Conservation (phyloP, 2,329 filamentous ascomycete genomes). For the Venturia aucupariae region DNA sequence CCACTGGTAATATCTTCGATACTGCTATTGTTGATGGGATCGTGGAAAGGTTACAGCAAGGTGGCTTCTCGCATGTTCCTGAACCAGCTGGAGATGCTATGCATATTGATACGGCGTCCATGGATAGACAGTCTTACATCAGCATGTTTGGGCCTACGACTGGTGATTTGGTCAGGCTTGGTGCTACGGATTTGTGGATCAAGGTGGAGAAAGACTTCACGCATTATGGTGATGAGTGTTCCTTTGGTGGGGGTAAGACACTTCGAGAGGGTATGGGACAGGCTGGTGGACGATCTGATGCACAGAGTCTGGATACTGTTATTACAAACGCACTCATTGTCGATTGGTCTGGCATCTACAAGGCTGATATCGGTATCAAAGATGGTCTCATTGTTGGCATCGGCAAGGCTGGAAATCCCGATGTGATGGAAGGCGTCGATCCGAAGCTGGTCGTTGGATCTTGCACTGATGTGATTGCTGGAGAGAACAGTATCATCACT, state of each 20-base stretch:
- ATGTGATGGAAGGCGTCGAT: conserved; percentile 85
- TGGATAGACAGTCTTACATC: conserved; percentile 71
- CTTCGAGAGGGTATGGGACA: conserved; percentile 94
- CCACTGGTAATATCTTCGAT: conserved; percentile 61
- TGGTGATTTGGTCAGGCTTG: conserved; percentile 74
- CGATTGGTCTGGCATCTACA: conserved; percentile 89
- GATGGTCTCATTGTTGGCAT: conserved; percentile 77
- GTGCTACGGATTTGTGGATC: conserved; percentile 81
- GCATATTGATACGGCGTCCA: conserved; percentile 53
- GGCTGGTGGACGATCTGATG: conserved; percentile 64
- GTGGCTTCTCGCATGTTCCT: conserved; percentile 68
- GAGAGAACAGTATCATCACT: conserved; percentile 82
- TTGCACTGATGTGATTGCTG: conserved; percentile 86
- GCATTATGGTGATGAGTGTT: conserved; percentile 83
- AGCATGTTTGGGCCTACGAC: conserved; percentile 90
- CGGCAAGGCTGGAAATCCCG: conserved; percentile 93
- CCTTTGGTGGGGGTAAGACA: conserved; percentile 91
- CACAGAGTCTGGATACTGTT: conserved; percentile 70
- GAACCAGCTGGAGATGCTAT: conserved; percentile 49
- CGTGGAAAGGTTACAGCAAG: conserved; percentile 54
- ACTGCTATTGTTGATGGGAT: conserved; percentile 55
- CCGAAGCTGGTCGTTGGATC: conserved; percentile 72
- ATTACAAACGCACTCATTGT: conserved; percentile 84
- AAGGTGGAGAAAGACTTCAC: conserved; percentile 81
- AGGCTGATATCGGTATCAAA: conserved; percentile 93